Conservation (phyloP, 371 early-diverging fungal species). For the Mortierella sp. region DNA sequence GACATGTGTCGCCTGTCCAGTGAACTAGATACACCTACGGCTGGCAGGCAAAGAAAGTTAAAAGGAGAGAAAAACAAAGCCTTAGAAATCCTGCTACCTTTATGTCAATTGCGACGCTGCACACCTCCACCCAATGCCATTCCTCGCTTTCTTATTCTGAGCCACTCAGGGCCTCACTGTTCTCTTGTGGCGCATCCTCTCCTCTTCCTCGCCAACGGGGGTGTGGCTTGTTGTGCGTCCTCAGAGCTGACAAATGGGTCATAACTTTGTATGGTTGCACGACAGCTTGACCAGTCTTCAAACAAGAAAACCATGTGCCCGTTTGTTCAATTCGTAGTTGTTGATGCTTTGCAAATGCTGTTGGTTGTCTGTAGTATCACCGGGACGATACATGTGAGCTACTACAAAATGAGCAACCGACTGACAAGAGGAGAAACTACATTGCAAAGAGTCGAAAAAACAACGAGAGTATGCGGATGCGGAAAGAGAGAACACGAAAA, state of each 20-base stretch:
- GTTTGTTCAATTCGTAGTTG: not conserved
- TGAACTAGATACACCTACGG: not conserved
- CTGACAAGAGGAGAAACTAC: not conserved
- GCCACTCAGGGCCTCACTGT: not conserved
- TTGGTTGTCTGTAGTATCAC: not conserved
- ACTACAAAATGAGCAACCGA: not conserved
- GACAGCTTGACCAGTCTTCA: not conserved
- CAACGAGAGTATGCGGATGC: not conserved
- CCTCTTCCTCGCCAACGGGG: not conserved
- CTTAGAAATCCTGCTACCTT: not conserved
- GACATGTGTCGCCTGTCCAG: not conserved
- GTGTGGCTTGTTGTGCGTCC: not conserved
- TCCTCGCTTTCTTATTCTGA: not conserved
- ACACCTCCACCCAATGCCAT: not conserved
- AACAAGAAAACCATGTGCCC: not conserved
- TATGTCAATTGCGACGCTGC: not conserved
- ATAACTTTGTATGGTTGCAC: not conserved
- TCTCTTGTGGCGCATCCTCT: not conserved
- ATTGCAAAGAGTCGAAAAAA: not conserved
- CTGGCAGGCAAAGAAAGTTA: not conserved
- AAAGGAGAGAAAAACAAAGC: not conserved
- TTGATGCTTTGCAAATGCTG: not conserved
- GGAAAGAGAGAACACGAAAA: not conserved
- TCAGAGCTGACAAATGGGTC: slow-evolving; percentile 11
- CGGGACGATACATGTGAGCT: not conserved